These are phyloP conservation scores for Fusarium falciforme DNA, from an alignment of 2,329 filamentous ascomycete genomes.

Conservation along the genomic window DNA sequence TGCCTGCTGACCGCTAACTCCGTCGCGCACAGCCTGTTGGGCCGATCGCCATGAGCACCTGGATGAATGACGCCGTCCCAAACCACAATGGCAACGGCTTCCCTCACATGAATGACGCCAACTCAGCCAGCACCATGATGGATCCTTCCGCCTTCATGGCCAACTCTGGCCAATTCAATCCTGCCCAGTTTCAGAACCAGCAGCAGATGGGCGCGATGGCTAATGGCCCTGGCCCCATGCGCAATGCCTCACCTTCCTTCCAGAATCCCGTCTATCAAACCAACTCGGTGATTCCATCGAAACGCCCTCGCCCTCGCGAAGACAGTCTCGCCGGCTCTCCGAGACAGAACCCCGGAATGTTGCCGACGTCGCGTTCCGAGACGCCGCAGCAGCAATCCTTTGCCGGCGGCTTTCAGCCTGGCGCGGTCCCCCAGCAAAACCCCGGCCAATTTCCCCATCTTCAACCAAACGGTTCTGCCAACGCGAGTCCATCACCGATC, in stretches of 20 bases:
- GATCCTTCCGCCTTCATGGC: conserved; percentile 74
- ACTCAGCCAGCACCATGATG: conserved; percentile 69
- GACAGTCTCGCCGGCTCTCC: conserved; percentile 89
- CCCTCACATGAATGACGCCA: conserved; percentile 72
- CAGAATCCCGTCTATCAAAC: conserved; percentile 84
- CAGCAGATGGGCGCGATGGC: conserved; percentile 73
- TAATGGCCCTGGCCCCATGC: conserved; percentile 83
- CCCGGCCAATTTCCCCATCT: conserved; percentile 83
- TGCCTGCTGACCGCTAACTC: conserved; percentile 59
- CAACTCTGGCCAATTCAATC: conserved; percentile 70
- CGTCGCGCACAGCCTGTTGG: conserved; percentile 56
- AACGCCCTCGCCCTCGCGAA: conserved; percentile 83
- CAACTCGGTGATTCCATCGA: conserved; percentile 88
- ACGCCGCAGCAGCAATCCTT: conserved; percentile 86
- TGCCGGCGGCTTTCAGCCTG: conserved; percentile 75
- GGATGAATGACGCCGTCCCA: conserved; percentile 77
- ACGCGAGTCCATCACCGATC: conserved; percentile 92
- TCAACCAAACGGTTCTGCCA: conserved; percentile 81
- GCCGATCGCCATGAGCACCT: conserved; percentile 74
- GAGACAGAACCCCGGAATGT: conserved; percentile 76
- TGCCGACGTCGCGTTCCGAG: conserved; percentile 88
- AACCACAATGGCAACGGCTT: conserved; percentile 79
- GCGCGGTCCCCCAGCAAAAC: conserved; percentile 70
- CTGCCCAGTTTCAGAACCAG: conserved; percentile 66
- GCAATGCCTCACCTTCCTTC: conserved; percentile 83